Base-by-base conservation (phyloP, 1,284 basidiomycete species). In the Irpex sp. region DNA sequence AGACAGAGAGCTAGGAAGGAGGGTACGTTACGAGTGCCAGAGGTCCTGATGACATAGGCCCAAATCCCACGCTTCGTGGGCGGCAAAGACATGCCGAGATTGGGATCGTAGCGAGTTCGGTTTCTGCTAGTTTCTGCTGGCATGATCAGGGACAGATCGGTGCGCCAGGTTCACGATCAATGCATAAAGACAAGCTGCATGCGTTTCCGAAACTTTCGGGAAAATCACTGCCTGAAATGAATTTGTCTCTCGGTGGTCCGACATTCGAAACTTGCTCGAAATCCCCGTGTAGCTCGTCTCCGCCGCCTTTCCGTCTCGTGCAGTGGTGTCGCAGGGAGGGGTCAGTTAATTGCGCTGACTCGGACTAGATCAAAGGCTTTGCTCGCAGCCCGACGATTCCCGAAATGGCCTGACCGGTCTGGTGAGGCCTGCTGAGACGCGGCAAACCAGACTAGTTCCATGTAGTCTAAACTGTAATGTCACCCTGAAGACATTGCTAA, bases 21-120 rank as follows among this genome's bases (percentile, higher is more conserved):
- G 39, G 35, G 28, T 39, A 18, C 28, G 33, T 58, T 10, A 58
- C 60, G 61, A 58, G 61, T 67, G 19, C 67, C 67, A 49, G 69
- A 67, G 60, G 61, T 64, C 61, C 45, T 14, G 49, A 37, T 35
- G 56, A 19, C 12, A 16, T 23, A 28, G 10, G 42, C 18, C 57
- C 47, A 47, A 16, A 59, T 59, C 59, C 35, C 35, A 16, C 18
- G 2, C 58, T 57, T 28, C 63, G 61, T 62, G 51, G 51, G 39
- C 65, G 63, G 60, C 61, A 59, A 61, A 33, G 9, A 23, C 19
- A 21, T 51, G 48, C 48, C 48, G 48, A 37, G 45, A 42, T 48
- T 61, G 61, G 18, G 52, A 54, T 54, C 52, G 23, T 54, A 54
- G 28, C 23, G 52, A 54, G 23, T n/a, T 10, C 52, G 23, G 52